Percentiles rank a stretch among this genome's conserved stretches.
Evolutionary conservation across 441 rosid species (phyloP).

Genomic region (Corymbia calophylla): DNA sequence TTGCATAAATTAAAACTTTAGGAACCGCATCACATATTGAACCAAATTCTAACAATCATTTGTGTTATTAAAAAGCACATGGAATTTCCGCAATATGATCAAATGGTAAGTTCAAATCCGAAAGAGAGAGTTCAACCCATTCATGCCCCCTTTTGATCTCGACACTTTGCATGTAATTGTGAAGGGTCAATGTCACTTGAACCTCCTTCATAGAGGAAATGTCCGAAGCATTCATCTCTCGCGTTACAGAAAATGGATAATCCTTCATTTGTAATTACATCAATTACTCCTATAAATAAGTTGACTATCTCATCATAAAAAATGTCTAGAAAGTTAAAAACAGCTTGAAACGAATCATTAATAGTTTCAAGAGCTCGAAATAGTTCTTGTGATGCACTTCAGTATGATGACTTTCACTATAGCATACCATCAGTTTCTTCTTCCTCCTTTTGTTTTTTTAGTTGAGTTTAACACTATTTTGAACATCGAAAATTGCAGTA

Average conservation of each 20-base stretch:
- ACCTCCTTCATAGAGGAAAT: too few species aligned
- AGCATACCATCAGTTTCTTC: neutral
- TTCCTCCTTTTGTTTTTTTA: neutral
- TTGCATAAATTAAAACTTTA: too few species aligned
- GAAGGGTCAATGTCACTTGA: too few species aligned
- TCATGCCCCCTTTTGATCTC: too few species aligned
- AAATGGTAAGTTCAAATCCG: too few species aligned
- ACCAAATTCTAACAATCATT: too few species aligned
- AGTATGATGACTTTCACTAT: neutral
- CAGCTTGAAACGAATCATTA: neutral
- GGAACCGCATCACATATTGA: too few species aligned
- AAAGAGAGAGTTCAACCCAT: too few species aligned
- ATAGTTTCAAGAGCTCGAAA: neutral
- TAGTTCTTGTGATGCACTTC: neutral
- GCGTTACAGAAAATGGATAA: neutral
- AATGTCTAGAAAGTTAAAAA: neutral
- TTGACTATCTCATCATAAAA: neutral
- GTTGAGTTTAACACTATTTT: neutral
- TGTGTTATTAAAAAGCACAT: too few species aligned
- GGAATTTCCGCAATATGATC: too few species aligned
- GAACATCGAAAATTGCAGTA: neutral
- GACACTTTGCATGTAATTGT: too few species aligned
- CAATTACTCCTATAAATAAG: neutral
- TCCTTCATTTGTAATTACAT: neutral
- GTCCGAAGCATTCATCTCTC: neutral